Conservation (phyloP, 345 rosid species). For the Salix suchowensis region DNA sequence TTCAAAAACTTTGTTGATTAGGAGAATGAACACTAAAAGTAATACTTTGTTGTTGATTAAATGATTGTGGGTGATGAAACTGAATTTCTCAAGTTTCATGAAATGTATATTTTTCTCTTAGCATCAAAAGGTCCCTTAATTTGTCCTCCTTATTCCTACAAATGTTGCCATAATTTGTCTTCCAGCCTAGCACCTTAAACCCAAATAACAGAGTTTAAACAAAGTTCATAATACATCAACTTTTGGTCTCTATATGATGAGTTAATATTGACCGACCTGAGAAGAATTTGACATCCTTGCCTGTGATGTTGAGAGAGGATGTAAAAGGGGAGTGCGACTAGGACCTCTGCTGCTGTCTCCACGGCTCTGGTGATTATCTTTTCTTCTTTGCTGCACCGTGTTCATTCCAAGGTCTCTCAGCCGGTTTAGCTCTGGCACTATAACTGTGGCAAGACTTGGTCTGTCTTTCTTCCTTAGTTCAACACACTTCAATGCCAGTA, state of each 20-base stretch:
- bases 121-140: background rate
- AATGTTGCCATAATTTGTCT: background rate
- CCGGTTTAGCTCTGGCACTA: constrained; percentile 68
- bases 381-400: constrained; percentile 9
- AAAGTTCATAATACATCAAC: constrained; percentile 1
- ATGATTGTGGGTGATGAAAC: background rate
- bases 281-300: constrained; percentile 3
- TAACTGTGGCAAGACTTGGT: constrained; percentile 65
- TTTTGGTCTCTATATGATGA: background rate
- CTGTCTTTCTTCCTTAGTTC: constrained; percentile 82
- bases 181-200: background rate
- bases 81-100: background rate
- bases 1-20: background rate
- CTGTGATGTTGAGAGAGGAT: constrained; percentile 6
- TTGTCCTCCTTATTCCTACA: background rate
- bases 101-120: background rate
- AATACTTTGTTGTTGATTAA: background rate
- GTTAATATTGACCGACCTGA: constrained; percentile 19
- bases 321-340: constrained; percentile 1
- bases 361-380: background rate
- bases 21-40: background rate
- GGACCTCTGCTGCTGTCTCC: background rate
- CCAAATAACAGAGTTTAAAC: background rate
- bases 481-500: constrained; percentile 54
- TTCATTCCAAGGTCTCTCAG: constrained; percentile 43